Percentiles rank a stretch among this genome's conserved stretches.
Evolutionary conservation across 2,329 filamentous ascomycete genomes (phyloP).

Genomic region (Penicillium sp.): DNA sequence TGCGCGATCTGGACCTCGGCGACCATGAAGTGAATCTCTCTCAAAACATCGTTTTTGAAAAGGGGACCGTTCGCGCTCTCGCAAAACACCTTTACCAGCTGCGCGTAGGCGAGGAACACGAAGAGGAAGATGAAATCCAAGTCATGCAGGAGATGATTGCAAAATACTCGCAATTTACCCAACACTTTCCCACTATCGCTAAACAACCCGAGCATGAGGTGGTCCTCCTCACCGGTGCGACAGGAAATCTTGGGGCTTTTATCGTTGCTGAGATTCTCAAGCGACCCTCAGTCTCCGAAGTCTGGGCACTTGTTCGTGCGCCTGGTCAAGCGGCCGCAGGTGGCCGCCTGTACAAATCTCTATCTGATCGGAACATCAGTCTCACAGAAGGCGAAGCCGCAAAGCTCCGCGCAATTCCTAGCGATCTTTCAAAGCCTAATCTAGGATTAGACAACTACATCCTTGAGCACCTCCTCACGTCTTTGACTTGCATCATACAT

Average conservation of each 20-base stretch:
- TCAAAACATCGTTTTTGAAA: conserved; percentile 61
- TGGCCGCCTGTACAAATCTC: conserved; percentile 46
- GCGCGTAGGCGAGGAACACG: conserved; percentile 35
- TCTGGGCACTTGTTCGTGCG: conserved; percentile 58
- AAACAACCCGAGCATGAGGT: conserved; percentile 26
- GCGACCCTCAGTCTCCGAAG: conserved; percentile 37
- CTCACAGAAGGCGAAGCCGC: conserved; percentile 20
- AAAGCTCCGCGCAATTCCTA: conserved; percentile 50
- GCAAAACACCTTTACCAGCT: conserved; percentile 47
- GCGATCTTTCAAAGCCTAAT: conserved; percentile 45
- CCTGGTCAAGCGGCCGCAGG: conserved; percentile 38
- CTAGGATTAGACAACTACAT: conserved; percentile 51
- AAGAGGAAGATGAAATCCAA: conserved; percentile 41
- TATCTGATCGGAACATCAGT: conserved; percentile 36
- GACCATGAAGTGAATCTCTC: conserved; percentile 43
- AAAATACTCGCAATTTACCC: conserved; percentile 42
- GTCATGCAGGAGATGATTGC: conserved; percentile 50
- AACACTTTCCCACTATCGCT: conserved; percentile 24
- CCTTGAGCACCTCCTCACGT: conserved; percentile 41
- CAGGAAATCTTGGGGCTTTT: conserved; percentile 64
- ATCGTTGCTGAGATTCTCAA: conserved; percentile 49
- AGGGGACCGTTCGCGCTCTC: conserved; percentile 50
- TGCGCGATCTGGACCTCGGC: conserved; percentile 51
- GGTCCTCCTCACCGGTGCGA: conserved; percentile 60
- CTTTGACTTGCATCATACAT: conserved; percentile 57